Evolutionary conservation across 108 stramenopile species (phyloP), one percentile per base, ranked within the genome.

Genomic region (Pseudonitzschia multiseries): DNA sequence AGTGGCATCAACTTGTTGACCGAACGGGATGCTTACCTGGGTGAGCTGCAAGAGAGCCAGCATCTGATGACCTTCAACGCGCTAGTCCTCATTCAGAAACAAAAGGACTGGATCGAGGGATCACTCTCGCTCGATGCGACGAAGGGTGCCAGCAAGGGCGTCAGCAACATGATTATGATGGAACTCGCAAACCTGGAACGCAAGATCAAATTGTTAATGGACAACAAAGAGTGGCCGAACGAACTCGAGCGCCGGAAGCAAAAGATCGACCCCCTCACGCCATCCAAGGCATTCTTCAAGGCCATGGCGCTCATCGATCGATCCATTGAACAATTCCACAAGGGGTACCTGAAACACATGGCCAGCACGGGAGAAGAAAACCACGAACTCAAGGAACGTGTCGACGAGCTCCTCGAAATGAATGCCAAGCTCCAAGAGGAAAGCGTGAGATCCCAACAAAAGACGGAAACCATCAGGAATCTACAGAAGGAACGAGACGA

Each of bases 81-180:
- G 43, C 44, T 67, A 15, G 46, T 67, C 2, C 44, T 67, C 33
- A 67, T 67, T 18, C 66, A 67, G 36, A 67, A 67, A 67, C 66
- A 67, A 67, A 67, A 50, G n/a, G 66, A 67, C 24, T 67, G 66
- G 66, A 48, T 67, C 28, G 66, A 46, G 43, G 66, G 66, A 67
- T 67, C 66, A 1, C 21, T 21, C 66, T 67, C 66, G 10, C 21
- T 21, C 66, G 61, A 13, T 62, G 33, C 61, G 0, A 17, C 61
- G 15, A 62, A 62, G 3, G 61, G 61, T 40, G 61, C 61, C 0
- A 67, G 26, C 66, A 67, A 67, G 26, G 66, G 46, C 15, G n/a
- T 2, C 28, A 48, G 46, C 28, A 67, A 29, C 28, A 14, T 44
- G 43, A 44, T 67, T 21, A 48, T 28, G 22, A 48, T 67, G 43